phyloP scores from a whole-genome alignment of 2,329 filamentous ascomycete species.

The Epicoccum nigrum region DNA sequence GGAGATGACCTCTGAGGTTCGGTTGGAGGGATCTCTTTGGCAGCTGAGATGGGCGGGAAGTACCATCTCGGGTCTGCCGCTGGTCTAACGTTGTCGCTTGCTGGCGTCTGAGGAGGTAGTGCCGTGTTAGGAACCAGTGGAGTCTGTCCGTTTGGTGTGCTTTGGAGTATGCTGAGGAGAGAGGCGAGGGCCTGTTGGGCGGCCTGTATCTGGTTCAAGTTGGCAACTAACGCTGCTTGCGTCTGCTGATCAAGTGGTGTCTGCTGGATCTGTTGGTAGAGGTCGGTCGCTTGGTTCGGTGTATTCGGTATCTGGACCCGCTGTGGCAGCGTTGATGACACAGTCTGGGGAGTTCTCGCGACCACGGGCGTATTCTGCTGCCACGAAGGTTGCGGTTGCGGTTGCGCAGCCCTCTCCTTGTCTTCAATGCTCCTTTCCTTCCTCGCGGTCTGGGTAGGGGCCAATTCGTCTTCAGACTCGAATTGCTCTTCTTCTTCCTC shows the following conservation, averaged over 20 bases:
- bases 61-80: conserved; percentile 39
- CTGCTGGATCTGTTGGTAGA: conserved; percentile 37
- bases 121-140: conserved; percentile 4
- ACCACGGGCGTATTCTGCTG: not conserved
- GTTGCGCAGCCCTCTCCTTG: not conserved
- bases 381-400: not conserved
- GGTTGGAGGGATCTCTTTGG: not conserved
- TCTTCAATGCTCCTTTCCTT: conserved; percentile 9
- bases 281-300: conserved; percentile 24
- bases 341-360: not conserved
- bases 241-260: conserved; percentile 39
- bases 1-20: conserved; percentile 1
- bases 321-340: conserved; percentile 4
- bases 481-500: conserved; percentile 25
- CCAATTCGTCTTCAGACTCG: conserved; percentile 40
- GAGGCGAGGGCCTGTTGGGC: conserved; percentile 35
- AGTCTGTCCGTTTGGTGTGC: conserved; percentile 12
- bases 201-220: conserved; percentile 28
- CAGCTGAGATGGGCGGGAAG: conserved; percentile 24
- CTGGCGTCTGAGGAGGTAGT: conserved; percentile 11
- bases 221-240: conserved; percentile 34
- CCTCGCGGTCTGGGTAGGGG: conserved; percentile 26
- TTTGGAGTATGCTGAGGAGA: conserved; percentile 24
- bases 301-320: conserved; percentile 17
- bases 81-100: conserved; percentile 23